Evolutionary conservation across 2,329 filamentous ascomycete genomes (phyloP).

Genomic region (Aspergillus uvarum): DNA sequence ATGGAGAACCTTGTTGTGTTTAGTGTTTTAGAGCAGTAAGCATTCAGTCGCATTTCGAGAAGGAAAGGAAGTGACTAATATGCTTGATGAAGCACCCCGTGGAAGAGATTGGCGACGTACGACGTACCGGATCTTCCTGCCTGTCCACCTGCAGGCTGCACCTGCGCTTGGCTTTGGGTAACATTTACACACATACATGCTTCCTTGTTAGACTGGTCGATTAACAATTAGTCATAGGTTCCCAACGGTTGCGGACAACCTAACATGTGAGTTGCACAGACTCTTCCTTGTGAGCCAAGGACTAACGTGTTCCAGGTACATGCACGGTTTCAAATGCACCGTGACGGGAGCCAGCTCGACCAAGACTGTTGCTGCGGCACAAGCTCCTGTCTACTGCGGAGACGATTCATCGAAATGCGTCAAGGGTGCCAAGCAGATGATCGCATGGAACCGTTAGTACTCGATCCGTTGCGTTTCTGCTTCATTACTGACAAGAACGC

Average conservation of each 20-base stretch:
- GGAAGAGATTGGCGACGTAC: conserved; percentile 41
- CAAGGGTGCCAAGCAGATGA: conserved; percentile 52
- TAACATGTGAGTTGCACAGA: conserved; percentile 33
- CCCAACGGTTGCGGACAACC: conserved; percentile 40
- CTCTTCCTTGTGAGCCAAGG: background rate
- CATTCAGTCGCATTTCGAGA: background rate
- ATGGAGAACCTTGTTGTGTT: conserved; percentile 56
- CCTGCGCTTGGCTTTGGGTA: conserved; percentile 46
- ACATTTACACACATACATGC: background rate
- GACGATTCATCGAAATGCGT: conserved; percentile 46
- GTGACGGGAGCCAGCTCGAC: conserved; percentile 47
- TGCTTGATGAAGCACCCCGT: conserved; percentile 33
- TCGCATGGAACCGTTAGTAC: conserved; percentile 46
- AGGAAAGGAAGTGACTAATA: background rate
- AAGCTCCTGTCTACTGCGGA: conserved; percentile 46
- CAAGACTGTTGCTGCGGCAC: conserved; percentile 43
- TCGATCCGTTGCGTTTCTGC: background rate
- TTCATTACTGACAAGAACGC: too few species aligned
- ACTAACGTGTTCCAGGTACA: conserved; percentile 32
- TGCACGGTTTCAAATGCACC: conserved; percentile 53
- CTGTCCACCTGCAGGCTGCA: conserved; percentile 41
- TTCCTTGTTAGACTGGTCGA: too few species aligned
- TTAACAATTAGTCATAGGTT: conserved; percentile 14
- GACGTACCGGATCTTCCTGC: conserved; percentile 38
- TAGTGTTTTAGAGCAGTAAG: conserved; percentile 46